These are phyloP conservation scores for Geotrichum australiense DNA, from an alignment of 1,139 yeast genomes.

Conservation along the genomic window DNA sequence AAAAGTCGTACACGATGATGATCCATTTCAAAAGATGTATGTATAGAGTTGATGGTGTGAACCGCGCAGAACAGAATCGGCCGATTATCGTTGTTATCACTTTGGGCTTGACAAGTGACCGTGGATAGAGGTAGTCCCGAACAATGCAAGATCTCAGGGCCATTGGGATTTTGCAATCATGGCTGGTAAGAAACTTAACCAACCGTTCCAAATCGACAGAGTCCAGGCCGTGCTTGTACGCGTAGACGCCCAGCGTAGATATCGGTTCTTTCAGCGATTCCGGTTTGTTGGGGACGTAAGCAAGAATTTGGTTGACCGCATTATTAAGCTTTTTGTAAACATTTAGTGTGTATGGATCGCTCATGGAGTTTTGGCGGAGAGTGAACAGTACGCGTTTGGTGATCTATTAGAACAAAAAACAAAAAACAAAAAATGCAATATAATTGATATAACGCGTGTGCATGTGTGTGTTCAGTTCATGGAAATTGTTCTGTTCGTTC, in stretches of 20 bases:
- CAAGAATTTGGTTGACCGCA: slow-evolving; percentile 12
- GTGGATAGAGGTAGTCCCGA: slow-evolving; percentile 17
- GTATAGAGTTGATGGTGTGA: slow-evolving; percentile 11
- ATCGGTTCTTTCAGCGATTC: slow-evolving; percentile 10
- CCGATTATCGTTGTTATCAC: slow-evolving; percentile 17
- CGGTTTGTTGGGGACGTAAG: slow-evolving; percentile 5
- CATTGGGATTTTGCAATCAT: slow-evolving; percentile 15
- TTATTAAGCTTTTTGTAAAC: slow-evolving; percentile 8
- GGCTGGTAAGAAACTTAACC: slow-evolving; percentile 13
- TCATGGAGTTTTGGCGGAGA: too few relatives aligned
- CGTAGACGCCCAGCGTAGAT: slow-evolving; percentile 8
- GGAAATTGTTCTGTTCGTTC: too few relatives aligned
- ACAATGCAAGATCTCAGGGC: slow-evolving; percentile 14
- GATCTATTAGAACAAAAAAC: too few relatives aligned
- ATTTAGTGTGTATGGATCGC: too few relatives aligned
- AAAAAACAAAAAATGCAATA: too few relatives aligned
- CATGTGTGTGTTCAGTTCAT: too few relatives aligned
- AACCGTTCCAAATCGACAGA: slow-evolving; percentile 12
- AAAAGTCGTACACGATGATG: slow-evolving; percentile 32
- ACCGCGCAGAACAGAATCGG: not conserved
- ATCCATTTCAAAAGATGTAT: slow-evolving; percentile 37
- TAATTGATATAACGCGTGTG: too few relatives aligned
- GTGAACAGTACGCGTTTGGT: too few relatives aligned
- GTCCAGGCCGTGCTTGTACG: slow-evolving; percentile 14
- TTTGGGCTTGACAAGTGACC: slow-evolving; percentile 17